These are phyloP conservation scores for Stenogyne calaminthoides DNA, from an alignment of 305 asterid species.

Conservation along the genomic window DNA sequence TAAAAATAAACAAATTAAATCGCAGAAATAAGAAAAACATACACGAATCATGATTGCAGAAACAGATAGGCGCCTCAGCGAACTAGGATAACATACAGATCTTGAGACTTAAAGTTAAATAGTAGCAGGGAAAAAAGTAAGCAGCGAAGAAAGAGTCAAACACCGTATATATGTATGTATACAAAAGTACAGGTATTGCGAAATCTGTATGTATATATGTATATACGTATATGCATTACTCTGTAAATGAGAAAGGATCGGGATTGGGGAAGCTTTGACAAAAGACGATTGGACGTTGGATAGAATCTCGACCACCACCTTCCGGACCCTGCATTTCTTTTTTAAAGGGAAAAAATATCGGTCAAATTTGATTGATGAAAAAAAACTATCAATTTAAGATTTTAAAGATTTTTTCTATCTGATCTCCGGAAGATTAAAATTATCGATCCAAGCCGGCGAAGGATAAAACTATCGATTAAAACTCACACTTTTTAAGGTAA, in stretches of 20 bases:
- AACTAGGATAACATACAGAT: conserved; percentile 11
- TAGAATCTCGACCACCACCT: too few relatives aligned
- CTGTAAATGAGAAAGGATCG: not conserved
- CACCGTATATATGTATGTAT: not conserved
- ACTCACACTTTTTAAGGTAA: too few relatives aligned
- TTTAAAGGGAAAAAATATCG: too few relatives aligned
- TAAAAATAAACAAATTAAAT: conserved; percentile 21
- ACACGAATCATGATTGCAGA: conserved; percentile 27
- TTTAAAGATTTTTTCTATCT: too few relatives aligned
- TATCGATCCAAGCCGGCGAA: too few relatives aligned
- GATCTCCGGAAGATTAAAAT: too few relatives aligned
- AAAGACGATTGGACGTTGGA: conserved; percentile 32
- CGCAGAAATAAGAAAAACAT: conserved; percentile 18
- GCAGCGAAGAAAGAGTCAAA: conserved; percentile 37
- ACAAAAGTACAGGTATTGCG: not conserved
- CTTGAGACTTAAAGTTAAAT: conserved; percentile 24
- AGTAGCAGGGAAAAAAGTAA: conserved; percentile 25
- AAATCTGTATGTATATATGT: conserved; percentile 2
- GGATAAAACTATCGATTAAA: too few relatives aligned
- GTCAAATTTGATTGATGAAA: too few relatives aligned
- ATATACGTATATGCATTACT: conserved; percentile 19
- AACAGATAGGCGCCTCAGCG: not conserved
- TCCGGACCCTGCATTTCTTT: conserved; percentile 23
- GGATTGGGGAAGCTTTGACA: conserved; percentile 27
- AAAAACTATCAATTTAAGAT: too few relatives aligned